Base-by-base conservation (phyloP, 164 flowering plant species). In the Chimonanthus praecox region DNA sequence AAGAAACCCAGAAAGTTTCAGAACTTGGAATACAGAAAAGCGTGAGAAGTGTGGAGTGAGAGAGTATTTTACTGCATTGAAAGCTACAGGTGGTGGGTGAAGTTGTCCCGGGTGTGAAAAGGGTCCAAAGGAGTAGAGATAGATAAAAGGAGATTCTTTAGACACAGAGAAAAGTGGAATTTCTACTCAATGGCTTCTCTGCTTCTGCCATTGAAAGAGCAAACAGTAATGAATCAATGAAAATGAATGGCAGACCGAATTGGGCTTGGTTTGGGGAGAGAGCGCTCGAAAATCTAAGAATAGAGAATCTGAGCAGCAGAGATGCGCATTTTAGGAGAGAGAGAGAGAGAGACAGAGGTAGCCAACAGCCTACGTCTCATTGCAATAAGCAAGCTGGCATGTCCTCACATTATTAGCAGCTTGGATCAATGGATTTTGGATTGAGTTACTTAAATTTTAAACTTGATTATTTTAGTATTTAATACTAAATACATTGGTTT, bases 271-370 rank as follows among this genome's bases (percentile, higher is more conserved):
- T 67, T 8, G 16, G 47, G 15, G 16, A 11, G 60, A 4, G n/a
- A 13, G 70, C 7, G 44, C 66, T 63, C 66, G 66, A 63, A 63
- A 4, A 2, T 48, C 70, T 1, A 68, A 3, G 58, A 66, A 5
- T 7, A 68, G 43, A 21, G 9, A 16, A 45, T 44, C 7, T 7
- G 11, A 68, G 20, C 0, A 47, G 6, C 21, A 68, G 54, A 68
- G 33, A 47, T 47, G 70, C 70, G 70, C 70, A 68, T 48, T 68
- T 48, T 68, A 68, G 70, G 44, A 20, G 15, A n/a, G 33, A 33
- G 33, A 33, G 33, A 33, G 33, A 33, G 33, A 33, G 1, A 33
- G 33, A 33, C 1, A 33, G 33, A 33, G 1, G 33, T 33, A 33
- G 33, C 33, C 33, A 33, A 1, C 33, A 33, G 33, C 33, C 33